Evolutionary conservation across 2,329 filamentous ascomycete genomes (phyloP).

Genomic region (Aspergillus caelatus): DNA sequence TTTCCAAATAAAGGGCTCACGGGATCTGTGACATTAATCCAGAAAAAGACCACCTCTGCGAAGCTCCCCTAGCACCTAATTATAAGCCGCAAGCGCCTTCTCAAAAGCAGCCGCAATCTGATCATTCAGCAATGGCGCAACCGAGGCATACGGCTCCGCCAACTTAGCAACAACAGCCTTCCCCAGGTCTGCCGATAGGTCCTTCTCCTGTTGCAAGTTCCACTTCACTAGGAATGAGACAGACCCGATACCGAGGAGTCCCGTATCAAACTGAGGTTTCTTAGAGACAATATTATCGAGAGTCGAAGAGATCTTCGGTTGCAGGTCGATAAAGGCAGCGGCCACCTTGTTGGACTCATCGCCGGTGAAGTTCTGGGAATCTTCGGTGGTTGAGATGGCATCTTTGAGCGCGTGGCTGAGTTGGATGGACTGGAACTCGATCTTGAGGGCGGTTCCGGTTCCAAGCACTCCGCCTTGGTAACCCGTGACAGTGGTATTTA

Average conservation of each 20-base stretch:
- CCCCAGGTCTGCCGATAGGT: constrained; percentile 18
- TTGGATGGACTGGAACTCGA: constrained; percentile 17
- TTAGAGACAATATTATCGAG: constrained; percentile 22
- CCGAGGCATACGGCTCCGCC: constrained; percentile 14
- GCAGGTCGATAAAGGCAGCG: constrained; percentile 15
- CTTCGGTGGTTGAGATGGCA: constrained; percentile 12
- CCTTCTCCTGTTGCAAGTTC: constrained; percentile 18
- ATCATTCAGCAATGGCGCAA: constrained; percentile 21
- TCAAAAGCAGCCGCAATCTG: constrained; percentile 20
- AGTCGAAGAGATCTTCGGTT: constrained; percentile 22
- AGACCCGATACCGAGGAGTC: constrained; percentile 20
- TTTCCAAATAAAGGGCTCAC: neutral
- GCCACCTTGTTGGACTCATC: constrained; percentile 20
- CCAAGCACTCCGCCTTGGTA: constrained; percentile 20
- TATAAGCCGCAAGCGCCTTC: constrained; percentile 19
- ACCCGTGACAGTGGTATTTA: constrained; percentile 20
- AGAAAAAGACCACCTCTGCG: neutral
- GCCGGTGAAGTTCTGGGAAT: constrained; percentile 20
- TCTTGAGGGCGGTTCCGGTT: constrained; percentile 19
- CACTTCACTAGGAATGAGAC: constrained; percentile 21
- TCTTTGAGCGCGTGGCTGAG: constrained; percentile 15
- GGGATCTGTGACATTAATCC: neutral
- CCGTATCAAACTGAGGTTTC: constrained; percentile 22
- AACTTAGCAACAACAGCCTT: constrained; percentile 17
- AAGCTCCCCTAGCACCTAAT: neutral